Evolutionary conservation across 768 basidiomycete genomes (phyloP), one percentile per base, ranked within the genome.

Genomic region (Royoungia palumana): DNA sequence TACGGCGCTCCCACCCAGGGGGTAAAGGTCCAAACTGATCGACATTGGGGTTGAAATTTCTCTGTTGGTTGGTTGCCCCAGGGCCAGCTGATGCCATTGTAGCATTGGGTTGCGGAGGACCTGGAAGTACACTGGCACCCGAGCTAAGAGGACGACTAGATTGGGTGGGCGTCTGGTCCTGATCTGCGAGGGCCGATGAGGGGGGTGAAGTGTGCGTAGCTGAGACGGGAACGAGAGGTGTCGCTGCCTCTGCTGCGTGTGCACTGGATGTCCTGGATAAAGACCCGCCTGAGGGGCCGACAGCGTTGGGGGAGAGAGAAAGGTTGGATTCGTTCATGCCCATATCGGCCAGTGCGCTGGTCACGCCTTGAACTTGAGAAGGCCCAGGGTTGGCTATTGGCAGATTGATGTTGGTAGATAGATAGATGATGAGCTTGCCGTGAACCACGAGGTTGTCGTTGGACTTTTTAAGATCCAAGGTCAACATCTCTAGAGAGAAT

Each of bases 381-480:
- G 88, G 88, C 4, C 89, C 85, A 27, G 90, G 84, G 66, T 91
- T 94, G 57, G 80, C 75, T 58, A 94, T 91, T 30, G 93, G 90
- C 57, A 85, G 82, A 49, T 72, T 79, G 64, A 90, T 76, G 63
- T 97, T 94, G 41, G 96, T 97, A 16, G 93, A 94, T 32, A 99
- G 79, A 70, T 95, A 94, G 57, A 98, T 82, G 67, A 97, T 94
- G 57, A 99, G 81, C 72, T 97, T 97, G 40, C 96, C 96, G 62
- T 98, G 94, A 4, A 99, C 96, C 41, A 94, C 89, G 22, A 96
- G 82, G 65, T 96, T 94, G 70, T 99, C 96, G 60, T 95, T 96
- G n/a, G 94, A 97, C 71, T 95, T 95, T 75, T 97, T 96, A 60
- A 99, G 75, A 64, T 98, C 96, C 57, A 94, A 69, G 1, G 95